Evolutionary conservation across 176 grass and related monocot species (phyloP).

Genomic region (Cymbopogon citratus): DNA sequence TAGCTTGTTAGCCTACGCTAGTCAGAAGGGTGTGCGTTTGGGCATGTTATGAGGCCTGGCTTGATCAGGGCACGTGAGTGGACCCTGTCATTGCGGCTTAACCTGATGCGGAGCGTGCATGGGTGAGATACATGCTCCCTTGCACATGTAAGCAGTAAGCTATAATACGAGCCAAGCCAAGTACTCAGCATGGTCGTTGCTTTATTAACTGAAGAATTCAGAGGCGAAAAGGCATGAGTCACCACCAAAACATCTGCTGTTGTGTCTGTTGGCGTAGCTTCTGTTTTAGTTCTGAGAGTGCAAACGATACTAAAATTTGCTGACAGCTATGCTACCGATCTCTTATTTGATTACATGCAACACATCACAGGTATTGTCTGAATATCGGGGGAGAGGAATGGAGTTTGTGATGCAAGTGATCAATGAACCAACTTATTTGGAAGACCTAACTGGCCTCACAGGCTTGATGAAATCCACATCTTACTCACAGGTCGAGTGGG

Average conservation of each 20-base stretch:
- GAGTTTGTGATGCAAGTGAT: slow-evolving; percentile 93
- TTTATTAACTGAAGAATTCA: neutral
- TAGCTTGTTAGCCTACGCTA: neutral
- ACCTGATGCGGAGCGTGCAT: neutral
- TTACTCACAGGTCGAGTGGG: slow-evolving; percentile 55
- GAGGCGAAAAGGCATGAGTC: neutral
- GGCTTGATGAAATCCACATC: slow-evolving; percentile 66
- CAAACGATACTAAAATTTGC: neutral
- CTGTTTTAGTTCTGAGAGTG: neutral
- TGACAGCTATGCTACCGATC: neutral
- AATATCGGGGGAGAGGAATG: slow-evolving; percentile 68
- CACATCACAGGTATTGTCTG: slow-evolving; percentile 60
- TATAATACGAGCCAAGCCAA: neutral
- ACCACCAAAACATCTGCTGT: neutral
- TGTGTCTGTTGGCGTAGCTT: neutral
- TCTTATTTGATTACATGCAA: neutral
- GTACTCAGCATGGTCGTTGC: neutral
- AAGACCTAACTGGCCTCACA: slow-evolving; percentile 84
- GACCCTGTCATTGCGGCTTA: neutral
- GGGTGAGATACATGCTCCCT: neutral
- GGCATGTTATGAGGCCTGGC: neutral
- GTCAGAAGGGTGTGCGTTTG: neutral
- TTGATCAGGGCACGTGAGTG: neutral
- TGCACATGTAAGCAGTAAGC: neutral
- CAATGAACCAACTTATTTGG: slow-evolving; percentile 82